Conservation (phyloP, 345 rosid species). For the Acer yangbiense region DNA sequence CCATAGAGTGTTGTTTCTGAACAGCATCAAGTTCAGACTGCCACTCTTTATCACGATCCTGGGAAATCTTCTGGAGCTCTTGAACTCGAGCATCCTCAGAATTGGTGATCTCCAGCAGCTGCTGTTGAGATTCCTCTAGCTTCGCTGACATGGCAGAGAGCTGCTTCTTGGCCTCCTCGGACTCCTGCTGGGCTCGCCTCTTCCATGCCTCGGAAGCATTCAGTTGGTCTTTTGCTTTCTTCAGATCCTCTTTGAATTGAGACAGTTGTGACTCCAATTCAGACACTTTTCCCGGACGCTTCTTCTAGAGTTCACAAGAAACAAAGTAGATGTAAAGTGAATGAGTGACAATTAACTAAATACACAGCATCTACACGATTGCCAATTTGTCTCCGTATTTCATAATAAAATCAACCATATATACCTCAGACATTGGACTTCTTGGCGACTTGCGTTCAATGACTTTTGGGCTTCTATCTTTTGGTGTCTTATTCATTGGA, state of each 20-base stretch:
- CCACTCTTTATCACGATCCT: constrained; percentile 92
- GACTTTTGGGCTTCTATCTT: constrained; percentile 74
- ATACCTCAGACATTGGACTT: constrained; percentile 75
- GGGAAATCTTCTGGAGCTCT: constrained; percentile 83
- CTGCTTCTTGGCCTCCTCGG: constrained; percentile 72
- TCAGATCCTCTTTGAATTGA: constrained; percentile 84
- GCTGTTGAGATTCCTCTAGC: constrained; percentile 67
- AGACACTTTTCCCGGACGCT: constrained; percentile 48
- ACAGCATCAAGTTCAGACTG: constrained; percentile 95
- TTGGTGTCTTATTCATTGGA: constrained; percentile 53
- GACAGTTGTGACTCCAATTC: constrained; percentile 69
- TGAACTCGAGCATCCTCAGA: constrained; percentile 81
- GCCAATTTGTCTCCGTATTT: not conserved
- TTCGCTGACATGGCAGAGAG: constrained; percentile 49
- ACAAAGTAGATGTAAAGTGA: constrained; percentile 20
- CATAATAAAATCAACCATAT: not conserved
- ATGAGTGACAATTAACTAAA: constrained; percentile 4
- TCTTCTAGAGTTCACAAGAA: constrained; percentile 51
- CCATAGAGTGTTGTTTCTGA: constrained; percentile 81
- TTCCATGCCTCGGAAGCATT: constrained; percentile 67
- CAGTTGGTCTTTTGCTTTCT: constrained; percentile 75
- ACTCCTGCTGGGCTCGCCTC: constrained; percentile 72
- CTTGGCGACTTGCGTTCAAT: constrained; percentile 72
- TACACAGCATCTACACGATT: not conserved
- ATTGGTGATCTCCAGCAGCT: constrained; percentile 66